Percentiles rank a stretch among this genome's conserved stretches.
Conservation (phyloP, 2,329 filamentous ascomycete species). For the Aschersonia sp. region DNA sequence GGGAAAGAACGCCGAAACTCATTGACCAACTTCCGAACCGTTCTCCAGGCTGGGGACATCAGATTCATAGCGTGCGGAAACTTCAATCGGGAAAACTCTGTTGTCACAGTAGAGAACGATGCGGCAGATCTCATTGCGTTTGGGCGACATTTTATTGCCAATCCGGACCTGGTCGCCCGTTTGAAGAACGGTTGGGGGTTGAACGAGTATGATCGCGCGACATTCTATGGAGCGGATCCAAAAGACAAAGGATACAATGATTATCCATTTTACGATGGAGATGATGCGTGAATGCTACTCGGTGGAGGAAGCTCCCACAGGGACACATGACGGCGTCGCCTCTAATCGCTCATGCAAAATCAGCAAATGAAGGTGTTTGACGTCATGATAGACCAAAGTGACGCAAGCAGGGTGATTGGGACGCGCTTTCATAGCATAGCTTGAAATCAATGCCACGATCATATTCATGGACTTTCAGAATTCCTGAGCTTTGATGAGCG, state of each 20-base stretch:
- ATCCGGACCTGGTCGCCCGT: conserved; percentile 14
- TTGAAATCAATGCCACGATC: too few species aligned
- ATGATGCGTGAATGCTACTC: neutral
- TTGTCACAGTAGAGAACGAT: conserved; percentile 22
- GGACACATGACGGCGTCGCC: too few species aligned
- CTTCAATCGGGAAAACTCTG: conserved; percentile 22
- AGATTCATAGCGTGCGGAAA: conserved; percentile 35
- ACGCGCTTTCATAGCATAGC: too few species aligned
- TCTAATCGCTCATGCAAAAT: too few species aligned
- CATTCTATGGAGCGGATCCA: conserved; percentile 12
- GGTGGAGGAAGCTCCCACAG: too few species aligned
- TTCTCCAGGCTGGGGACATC: conserved; percentile 22
- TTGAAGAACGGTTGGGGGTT: conserved; percentile 11
- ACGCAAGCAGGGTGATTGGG: too few species aligned
- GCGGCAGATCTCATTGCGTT: conserved; percentile 13
- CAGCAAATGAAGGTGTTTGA: too few species aligned
- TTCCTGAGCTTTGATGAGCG: too few species aligned
- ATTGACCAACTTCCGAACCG: conserved; percentile 23
- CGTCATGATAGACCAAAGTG: too few species aligned
- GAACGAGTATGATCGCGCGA: conserved; percentile 14
- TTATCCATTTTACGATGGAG: conserved; percentile 10
- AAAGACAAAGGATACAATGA: conserved; percentile 12
- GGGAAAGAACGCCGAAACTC: conserved; percentile 9
- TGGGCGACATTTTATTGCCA: conserved; percentile 15
- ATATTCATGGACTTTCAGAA: too few species aligned